These are phyloP conservation scores for Geum urbanum DNA, from an alignment of 306 rosid genomes.

Conservation along the genomic window DNA sequence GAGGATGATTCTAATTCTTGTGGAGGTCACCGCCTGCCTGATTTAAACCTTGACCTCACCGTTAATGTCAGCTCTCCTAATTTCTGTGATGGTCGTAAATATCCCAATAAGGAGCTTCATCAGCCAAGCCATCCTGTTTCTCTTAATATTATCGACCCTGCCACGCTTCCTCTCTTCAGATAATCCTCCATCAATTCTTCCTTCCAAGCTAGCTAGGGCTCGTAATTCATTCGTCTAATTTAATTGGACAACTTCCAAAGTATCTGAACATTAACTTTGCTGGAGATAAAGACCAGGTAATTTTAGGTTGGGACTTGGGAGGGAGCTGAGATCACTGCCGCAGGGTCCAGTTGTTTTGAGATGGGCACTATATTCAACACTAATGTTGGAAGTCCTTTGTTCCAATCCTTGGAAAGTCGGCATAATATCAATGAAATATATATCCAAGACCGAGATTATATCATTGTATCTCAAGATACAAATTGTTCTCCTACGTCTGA, in stretches of 20 bases:
- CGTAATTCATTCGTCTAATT: not conserved
- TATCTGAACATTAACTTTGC: not conserved
- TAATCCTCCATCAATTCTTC: not conserved
- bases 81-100: not conserved
- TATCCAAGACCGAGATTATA: not conserved
- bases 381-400: not conserved
- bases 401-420: not conserved
- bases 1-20: conserved; percentile 31
- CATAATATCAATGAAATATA: not conserved
- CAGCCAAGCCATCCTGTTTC: not conserved
- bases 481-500: too few species aligned
- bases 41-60: conserved; percentile 57
- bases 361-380: not conserved
- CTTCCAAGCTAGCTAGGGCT: not conserved
- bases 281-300: not conserved
- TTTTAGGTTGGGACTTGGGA: not conserved
- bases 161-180: conserved; percentile 12
- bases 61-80: conserved; percentile 7
- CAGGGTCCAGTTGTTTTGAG: too few species aligned
- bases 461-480: not conserved
- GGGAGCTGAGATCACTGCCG: too few species aligned
- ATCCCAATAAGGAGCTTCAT: conserved; percentile 17
- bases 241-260: not conserved
- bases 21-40: conserved; percentile 31
- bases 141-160: not conserved